Conservation (phyloP, 2,329 filamentous ascomycete species). For the Xylaria sp. region DNA sequence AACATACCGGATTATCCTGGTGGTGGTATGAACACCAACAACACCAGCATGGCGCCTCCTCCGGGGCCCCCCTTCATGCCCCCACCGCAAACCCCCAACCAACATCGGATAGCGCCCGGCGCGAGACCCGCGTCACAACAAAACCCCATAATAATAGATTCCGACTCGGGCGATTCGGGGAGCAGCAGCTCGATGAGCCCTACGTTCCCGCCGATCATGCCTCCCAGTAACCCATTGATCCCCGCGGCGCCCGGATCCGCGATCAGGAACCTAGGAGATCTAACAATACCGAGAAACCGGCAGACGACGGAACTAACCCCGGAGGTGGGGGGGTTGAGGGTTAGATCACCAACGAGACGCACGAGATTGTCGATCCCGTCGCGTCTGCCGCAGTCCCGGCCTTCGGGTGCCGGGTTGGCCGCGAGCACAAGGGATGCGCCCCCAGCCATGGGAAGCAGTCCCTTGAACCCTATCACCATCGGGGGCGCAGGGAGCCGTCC, state of each 20-base stretch:
- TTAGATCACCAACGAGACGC: too few species aligned
- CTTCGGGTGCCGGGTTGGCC: too few species aligned
- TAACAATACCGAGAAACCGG: background rate
- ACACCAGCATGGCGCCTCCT: background rate
- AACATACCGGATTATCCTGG: background rate
- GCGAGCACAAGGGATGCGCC: background rate
- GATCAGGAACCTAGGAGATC: background rate
- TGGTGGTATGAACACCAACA: background rate
- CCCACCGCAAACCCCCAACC: background rate
- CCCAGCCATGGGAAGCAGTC: background rate
- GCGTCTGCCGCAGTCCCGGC: too few species aligned
- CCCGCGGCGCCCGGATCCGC: background rate
- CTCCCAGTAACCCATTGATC: background rate
- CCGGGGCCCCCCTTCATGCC: background rate
- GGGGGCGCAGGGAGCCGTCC: too few species aligned
- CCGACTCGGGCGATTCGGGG: background rate
- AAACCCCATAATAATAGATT: background rate
- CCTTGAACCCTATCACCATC: background rate
- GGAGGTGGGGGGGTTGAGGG: background rate
- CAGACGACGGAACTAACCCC: background rate
- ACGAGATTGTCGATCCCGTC: too few species aligned
- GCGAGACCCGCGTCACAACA: background rate
- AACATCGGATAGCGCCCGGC: conserved; percentile 8
- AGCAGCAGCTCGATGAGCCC: background rate
- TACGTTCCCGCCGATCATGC: background rate